Percentiles rank a stretch among this genome's conserved stretches.
These are phyloP conservation scores for Tetrastigma voinierianum DNA, from an alignment of 164 flowering plant genomes.

Conservation along the genomic window DNA sequence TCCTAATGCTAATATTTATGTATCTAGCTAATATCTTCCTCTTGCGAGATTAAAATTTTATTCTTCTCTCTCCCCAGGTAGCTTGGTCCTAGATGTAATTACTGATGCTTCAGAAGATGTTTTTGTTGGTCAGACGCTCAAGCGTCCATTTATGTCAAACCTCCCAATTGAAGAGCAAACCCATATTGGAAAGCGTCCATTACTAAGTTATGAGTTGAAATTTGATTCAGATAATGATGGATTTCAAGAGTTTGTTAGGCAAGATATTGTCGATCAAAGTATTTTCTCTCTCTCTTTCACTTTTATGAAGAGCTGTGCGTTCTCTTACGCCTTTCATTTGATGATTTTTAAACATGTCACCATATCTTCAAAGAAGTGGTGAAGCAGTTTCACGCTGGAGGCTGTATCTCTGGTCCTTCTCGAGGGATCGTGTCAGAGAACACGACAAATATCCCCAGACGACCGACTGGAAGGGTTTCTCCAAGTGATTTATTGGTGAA, in stretches of 20 bases:
- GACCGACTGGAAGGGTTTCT: constrained; percentile 86
- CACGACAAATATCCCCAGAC: constrained; percentile 54
- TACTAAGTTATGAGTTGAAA: constrained; percentile 21
- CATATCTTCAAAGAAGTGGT: constrained; percentile 79
- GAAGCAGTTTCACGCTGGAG: constrained; percentile 89
- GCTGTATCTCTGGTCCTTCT: constrained; percentile 87
- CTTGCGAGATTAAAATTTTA: not conserved
- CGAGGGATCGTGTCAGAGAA: constrained; percentile 45
- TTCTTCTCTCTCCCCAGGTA: constrained; percentile 39
- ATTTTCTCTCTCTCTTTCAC: constrained; percentile 30
- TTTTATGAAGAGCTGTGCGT: not conserved
- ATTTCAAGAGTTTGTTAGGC: constrained; percentile 21
- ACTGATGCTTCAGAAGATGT: constrained; percentile 58
- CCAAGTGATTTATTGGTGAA: constrained; percentile 71
- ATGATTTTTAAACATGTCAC: constrained; percentile 52
- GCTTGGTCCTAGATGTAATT: constrained; percentile 55
- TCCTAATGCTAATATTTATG: not conserved
- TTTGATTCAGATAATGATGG: constrained; percentile 22
- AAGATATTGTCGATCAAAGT: constrained; percentile 48
- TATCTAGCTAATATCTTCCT: not conserved
- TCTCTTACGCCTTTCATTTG: constrained; percentile 2
- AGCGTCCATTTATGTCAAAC: constrained; percentile 33
- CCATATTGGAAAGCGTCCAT: constrained; percentile 37
- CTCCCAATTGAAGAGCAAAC: constrained; percentile 42
- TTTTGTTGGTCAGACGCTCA: constrained; percentile 75